These are phyloP conservation scores for Starmerella tilneyi DNA, from an alignment of 805 yeast species.

Conservation along the genomic window DNA sequence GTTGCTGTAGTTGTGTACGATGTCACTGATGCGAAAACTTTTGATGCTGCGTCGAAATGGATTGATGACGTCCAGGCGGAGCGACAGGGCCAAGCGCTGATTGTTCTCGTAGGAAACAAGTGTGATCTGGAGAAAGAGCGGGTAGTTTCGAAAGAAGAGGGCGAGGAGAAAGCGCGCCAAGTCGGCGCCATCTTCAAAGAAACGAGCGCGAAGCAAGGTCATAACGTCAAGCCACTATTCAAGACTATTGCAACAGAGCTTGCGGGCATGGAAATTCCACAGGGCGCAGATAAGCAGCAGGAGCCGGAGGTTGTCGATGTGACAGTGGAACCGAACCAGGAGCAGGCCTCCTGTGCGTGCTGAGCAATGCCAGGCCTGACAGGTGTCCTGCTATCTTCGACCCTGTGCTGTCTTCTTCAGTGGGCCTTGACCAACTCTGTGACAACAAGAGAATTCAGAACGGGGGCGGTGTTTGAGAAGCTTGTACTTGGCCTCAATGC, in stretches of 20 bases:
- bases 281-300: constrained; percentile 19
- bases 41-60: constrained; percentile 81
- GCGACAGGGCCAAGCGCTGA: constrained; percentile 78
- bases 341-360: constrained; percentile 27
- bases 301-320: constrained; percentile 27
- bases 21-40: constrained; percentile 70
- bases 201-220: constrained; percentile 89
- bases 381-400: too few relatives aligned
- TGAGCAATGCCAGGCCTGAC: too few relatives aligned
- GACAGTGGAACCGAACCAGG: constrained; percentile 25
- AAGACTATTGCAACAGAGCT: constrained; percentile 82
- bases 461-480: too few relatives aligned
- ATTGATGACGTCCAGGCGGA: constrained; percentile 88
- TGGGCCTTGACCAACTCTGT: too few relatives aligned
- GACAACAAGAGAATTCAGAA: too few relatives aligned
- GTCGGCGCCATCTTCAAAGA: constrained; percentile 78
- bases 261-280: constrained; percentile 59
- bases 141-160: constrained; percentile 81
- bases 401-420: too few relatives aligned
- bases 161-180: constrained; percentile 65
- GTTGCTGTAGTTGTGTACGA: constrained; percentile 97
- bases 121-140: constrained; percentile 74
- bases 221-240: constrained; percentile 81
- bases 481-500: too few relatives aligned
- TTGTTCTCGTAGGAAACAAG: constrained; percentile 88